Percentiles rank a stretch among this genome's conserved stretches.
These are phyloP conservation scores for Termitomyces bulborhizus DNA, from an alignment of 768 basidiomycete species.

Conservation along the genomic window DNA sequence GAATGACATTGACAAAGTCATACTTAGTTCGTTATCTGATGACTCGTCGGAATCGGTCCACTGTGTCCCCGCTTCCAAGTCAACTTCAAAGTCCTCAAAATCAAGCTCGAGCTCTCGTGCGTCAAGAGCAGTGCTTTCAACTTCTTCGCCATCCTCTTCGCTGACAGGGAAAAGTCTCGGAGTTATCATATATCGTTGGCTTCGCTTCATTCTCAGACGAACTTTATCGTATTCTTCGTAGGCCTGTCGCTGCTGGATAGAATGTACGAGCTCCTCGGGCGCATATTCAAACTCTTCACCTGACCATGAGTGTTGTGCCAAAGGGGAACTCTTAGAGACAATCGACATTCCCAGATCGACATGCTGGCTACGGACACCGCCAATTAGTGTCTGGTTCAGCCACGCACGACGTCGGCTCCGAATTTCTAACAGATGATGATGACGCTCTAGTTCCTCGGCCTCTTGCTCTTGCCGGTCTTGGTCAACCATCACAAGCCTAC, in stretches of 20 bases:
- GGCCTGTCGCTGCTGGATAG: constrained; percentile 4
- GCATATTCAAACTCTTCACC: constrained; percentile 28
- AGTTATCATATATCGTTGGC: constrained; percentile 11
- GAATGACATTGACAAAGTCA: constrained; percentile 12
- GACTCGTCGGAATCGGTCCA: constrained; percentile 13
- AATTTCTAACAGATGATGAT: constrained; percentile 44
- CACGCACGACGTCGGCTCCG: constrained; percentile 61
- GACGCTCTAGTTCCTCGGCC: constrained; percentile 32
- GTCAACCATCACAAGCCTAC: constrained; percentile 33
- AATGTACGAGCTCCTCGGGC: background rate
- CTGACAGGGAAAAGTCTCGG: constrained; percentile 33
- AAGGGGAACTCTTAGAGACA: constrained; percentile 45
- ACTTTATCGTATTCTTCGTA: constrained; percentile 15
- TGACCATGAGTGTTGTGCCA: constrained; percentile 34
- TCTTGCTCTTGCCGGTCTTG: constrained; percentile 33
- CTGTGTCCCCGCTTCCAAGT: constrained; percentile 21
- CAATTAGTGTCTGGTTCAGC: constrained; percentile 43
- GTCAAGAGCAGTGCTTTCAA: constrained; percentile 18
- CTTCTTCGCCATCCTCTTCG: constrained; percentile 25
- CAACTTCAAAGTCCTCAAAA: constrained; percentile 21
- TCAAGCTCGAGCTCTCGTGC: constrained; percentile 27
- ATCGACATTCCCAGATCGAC: constrained; percentile 39
- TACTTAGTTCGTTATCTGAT: background rate
- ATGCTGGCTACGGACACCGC: constrained; percentile 11
- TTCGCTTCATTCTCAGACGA: constrained; percentile 7